Evolutionary conservation across 768 basidiomycete genomes (phyloP).

Genomic region (Mycena belliarum): DNA sequence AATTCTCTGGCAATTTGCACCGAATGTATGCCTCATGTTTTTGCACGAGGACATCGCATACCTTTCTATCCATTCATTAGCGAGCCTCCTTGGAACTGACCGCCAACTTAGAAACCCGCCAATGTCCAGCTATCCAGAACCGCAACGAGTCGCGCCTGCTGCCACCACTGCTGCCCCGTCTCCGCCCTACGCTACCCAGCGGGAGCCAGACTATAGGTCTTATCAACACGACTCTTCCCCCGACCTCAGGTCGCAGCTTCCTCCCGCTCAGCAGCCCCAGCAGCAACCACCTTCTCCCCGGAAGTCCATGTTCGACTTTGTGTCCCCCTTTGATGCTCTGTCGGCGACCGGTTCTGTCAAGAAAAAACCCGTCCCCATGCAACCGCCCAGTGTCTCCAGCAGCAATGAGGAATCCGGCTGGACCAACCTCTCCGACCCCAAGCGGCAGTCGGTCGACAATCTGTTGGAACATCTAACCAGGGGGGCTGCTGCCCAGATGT

Average conservation of each 20-base stretch:
- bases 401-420: conserved; percentile 61
- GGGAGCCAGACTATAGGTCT: conserved; percentile 50
- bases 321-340: conserved; percentile 83
- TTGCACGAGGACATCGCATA: conserved; percentile 30
- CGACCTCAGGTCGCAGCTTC: conserved; percentile 39
- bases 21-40: conserved; percentile 27
- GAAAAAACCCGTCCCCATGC: conserved; percentile 68
- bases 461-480: conserved; percentile 73
- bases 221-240: conserved; percentile 42
- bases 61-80: conserved; percentile 23
- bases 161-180: conserved; percentile 39
- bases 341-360: conserved; percentile 50
- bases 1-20: conserved; percentile 1
- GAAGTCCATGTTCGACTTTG: conserved; percentile 84
- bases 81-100: conserved; percentile 17
- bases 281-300: conserved; percentile 67
- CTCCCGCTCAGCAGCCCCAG: conserved; percentile 35
- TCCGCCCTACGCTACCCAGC: conserved; percentile 50
- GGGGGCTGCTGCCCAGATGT: conserved; percentile 35
- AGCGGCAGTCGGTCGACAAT: conserved; percentile 83
- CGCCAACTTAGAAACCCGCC: conserved; percentile 31
- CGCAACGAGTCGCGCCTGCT: conserved; percentile 36
- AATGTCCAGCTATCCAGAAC: not conserved
- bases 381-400: conserved; percentile 41
- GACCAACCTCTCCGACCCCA: conserved; percentile 58